Base-by-base conservation (phyloP, 2,329 filamentous ascomycete genomes). In the Orbilia ellipsospora region DNA sequence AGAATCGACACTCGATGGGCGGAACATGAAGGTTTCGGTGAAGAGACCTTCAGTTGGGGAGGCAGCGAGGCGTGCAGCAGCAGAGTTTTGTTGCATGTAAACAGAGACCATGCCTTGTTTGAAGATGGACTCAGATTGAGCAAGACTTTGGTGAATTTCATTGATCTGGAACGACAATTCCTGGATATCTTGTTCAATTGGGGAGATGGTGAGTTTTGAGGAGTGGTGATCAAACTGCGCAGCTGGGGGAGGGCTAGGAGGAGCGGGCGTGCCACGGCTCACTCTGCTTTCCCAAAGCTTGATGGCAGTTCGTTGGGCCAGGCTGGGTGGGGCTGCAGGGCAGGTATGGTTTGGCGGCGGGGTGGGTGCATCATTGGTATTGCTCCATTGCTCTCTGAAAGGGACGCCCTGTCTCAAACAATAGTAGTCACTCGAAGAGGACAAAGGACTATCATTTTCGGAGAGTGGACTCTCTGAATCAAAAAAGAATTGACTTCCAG, bases 101-200 rank as follows among this genome's bases (percentile, higher is more conserved):
- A 77, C 73, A 15, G 65, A 77, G 54, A 77, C 62, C 73, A 77
- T 77, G 16, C 73, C 73, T n/a, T 67, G 65, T 6, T 77, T 77
- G 55, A 77, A 77, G 16, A 77, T 28, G 6, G 54, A 67, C 3
- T 77, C 73, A 8, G 73, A 77, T 23, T 59, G 61, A n/a, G 73
- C 73, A 28, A 77, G 65, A 20, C 72, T 54, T 40, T 70, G 52
- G 31, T 77, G 73, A n/a, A 77, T 70, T 16, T 72, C 66, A 57
- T 62, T 77, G 61, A 77, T 77, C 20, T 77, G 73, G 4, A 4
- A 44, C 13, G 73, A 72, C 18, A 77, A 68, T 44, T 70, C 73
- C 28, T 72, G 57, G n/a, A 77, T 61, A 18, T 77, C 73, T 12
- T 66, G 48, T 31, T 72, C 73, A 13, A 62, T 51, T 2, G 66